Conservation (phyloP, 2,329 filamentous ascomycete species). For the Colletotrichum tanaceti region DNA sequence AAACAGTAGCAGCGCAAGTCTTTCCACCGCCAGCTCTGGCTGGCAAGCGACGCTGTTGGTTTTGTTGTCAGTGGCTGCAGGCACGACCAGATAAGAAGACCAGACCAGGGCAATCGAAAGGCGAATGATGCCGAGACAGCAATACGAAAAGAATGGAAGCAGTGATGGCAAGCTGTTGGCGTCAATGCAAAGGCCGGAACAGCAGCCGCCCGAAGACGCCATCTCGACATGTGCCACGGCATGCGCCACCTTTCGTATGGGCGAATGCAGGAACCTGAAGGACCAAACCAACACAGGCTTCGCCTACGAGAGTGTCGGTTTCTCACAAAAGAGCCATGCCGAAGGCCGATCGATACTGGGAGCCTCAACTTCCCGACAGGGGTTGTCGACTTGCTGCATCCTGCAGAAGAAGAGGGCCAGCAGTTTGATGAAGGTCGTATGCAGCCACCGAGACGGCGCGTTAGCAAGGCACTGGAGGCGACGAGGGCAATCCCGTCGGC, state of each 20-base stretch:
- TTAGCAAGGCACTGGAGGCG: neutral
- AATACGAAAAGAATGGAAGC: neutral
- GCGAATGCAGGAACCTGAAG: conserved; percentile 10
- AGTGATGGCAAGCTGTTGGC: neutral
- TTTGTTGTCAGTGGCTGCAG: conserved; percentile 4
- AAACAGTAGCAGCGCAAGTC: conserved; percentile 18
- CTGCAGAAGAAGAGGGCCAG: neutral
- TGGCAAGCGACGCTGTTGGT: neutral
- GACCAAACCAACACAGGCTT: neutral
- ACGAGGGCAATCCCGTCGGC: neutral
- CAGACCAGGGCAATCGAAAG: neutral
- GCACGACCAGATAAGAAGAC: neutral
- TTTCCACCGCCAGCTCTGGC: conserved; percentile 4
- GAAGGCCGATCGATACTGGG: neutral
- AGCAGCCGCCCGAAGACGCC: conserved; percentile 18
- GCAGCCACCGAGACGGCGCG: neutral
- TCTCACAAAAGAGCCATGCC: neutral
- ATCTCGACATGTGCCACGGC: conserved; percentile 28
- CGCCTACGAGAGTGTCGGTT: neutral
- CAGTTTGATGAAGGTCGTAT: neutral
- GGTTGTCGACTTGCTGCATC: neutral
- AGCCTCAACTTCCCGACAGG: neutral
- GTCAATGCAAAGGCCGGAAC: neutral
- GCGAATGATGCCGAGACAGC: conserved; percentile 18
- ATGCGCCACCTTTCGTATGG: conserved; percentile 16